phyloP scores from a whole-genome alignment of 2,329 filamentous ascomycete genomes.

The Sporothrix mexicana region DNA sequence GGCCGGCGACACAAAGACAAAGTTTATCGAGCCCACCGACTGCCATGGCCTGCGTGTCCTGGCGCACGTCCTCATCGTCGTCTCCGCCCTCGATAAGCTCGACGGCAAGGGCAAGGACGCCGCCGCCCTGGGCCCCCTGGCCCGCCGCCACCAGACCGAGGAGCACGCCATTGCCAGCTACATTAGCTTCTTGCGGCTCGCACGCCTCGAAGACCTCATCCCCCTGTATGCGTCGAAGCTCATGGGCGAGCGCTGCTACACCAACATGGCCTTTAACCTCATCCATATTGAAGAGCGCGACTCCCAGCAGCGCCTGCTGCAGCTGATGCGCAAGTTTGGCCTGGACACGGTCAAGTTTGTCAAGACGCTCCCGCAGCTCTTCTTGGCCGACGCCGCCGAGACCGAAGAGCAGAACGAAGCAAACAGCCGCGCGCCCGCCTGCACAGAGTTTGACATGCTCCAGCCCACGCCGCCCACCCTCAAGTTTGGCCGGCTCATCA shows the following conservation, averaged over 20 bases:
- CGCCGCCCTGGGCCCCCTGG: slow-evolving; percentile 49
- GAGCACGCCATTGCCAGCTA: slow-evolving; percentile 84
- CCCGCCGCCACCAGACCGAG: slow-evolving; percentile 53
- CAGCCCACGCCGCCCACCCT: slow-evolving; percentile 57
- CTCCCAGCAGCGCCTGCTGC: slow-evolving; percentile 71
- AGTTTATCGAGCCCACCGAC: slow-evolving; percentile 62
- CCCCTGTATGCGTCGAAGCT: slow-evolving; percentile 88
- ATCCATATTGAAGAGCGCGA: slow-evolving; percentile 71
- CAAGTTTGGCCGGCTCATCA: slow-evolving; percentile 67
- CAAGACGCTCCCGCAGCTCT: slow-evolving; percentile 65
- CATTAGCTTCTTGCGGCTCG: slow-evolving; percentile 76
- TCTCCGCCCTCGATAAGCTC: slow-evolving; percentile 67
- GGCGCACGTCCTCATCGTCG: slow-evolving; percentile 68
- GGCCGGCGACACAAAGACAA: slow-evolving; percentile 36
- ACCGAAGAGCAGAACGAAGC: slow-evolving; percentile 36
- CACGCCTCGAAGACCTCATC: slow-evolving; percentile 76
- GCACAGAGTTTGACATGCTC: slow-evolving; percentile 57
- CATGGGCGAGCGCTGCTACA: slow-evolving; percentile 66
- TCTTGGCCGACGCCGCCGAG: slow-evolving; percentile 57
- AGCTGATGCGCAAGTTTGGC: slow-evolving; percentile 74
- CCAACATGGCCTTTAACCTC: slow-evolving; percentile 76
- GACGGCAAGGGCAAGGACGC: slow-evolving; percentile 38
- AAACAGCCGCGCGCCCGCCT: slow-evolving; percentile 46
- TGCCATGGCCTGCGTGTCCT: slow-evolving; percentile 71
- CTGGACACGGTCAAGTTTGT: slow-evolving; percentile 77